Evolutionary conservation across 148 eudicot species (phyloP).

Genomic region (Talinum fruticosum): DNA sequence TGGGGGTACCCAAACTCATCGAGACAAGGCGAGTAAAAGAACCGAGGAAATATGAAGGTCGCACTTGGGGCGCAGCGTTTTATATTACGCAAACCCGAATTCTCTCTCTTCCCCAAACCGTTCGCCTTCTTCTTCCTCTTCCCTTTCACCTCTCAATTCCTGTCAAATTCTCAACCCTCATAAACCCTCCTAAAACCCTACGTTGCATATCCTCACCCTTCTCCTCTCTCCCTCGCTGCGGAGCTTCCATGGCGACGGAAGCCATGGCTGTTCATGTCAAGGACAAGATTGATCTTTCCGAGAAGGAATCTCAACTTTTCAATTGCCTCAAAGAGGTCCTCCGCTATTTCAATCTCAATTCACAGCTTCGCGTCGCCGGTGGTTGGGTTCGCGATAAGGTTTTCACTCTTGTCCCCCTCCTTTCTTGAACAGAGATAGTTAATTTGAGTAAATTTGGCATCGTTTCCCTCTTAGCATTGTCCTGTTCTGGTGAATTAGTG

Average conservation of each 20-base stretch:
- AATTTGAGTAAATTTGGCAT: neutral
- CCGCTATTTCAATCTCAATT: slow-evolving; percentile 50
- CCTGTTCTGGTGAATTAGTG: neutral
- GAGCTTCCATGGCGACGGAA: slow-evolving; percentile 30
- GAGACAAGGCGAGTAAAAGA: too few species aligned
- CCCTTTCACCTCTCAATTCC: neutral
- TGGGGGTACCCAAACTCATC: too few species aligned
- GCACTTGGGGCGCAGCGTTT: neutral
- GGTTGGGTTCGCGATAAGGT: slow-evolving; percentile 99
- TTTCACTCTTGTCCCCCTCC: neutral
- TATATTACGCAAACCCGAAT: neutral
- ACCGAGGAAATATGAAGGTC: neutral
- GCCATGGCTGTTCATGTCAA: slow-evolving; percentile 41
- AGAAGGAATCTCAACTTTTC: slow-evolving; percentile 60
- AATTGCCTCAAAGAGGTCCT: slow-evolving; percentile 61
- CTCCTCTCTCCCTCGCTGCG: slow-evolving; percentile 13
- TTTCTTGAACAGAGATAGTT: too few species aligned
- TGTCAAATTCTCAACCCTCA: neutral
- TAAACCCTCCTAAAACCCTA: slow-evolving; percentile 40
- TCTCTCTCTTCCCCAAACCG: neutral
- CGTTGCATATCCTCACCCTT: neutral
- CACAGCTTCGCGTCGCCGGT: slow-evolving; percentile 94
- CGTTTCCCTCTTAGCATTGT: neutral
- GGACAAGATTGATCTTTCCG: slow-evolving; percentile 62
- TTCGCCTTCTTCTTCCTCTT: neutral